phyloP scores from a whole-genome alignment of 768 basidiomycete genomes.

The Hysterangium stoloniferum region DNA sequence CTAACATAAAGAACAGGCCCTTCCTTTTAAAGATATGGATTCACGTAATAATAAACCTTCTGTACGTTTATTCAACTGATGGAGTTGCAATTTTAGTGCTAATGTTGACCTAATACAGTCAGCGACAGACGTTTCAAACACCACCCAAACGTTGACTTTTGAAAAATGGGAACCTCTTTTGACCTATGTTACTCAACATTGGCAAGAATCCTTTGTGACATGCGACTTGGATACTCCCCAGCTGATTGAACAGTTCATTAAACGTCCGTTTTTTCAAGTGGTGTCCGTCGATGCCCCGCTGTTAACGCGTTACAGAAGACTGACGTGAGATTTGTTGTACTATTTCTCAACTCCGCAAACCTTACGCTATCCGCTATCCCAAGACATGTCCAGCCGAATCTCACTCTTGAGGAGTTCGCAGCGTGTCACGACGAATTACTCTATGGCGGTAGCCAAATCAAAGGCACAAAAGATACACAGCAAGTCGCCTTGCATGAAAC shows the following conservation, averaged over 20 bases:
- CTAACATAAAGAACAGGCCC: constrained; percentile 1
- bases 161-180: constrained; percentile 37
- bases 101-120: neutral
- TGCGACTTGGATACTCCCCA: constrained; percentile 50
- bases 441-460: constrained; percentile 39
- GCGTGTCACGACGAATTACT: constrained; percentile 57
- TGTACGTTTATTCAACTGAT: constrained; percentile 13
- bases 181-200: constrained; percentile 69
- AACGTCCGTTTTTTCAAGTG: constrained; percentile 86
- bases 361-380: neutral
- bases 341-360: neutral
- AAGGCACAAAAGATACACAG: neutral
- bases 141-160: constrained; percentile 15
- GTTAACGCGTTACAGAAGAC: constrained; percentile 27
- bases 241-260: constrained; percentile 62
- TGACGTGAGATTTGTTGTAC: constrained; percentile 16
- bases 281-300: constrained; percentile 68
- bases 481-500: constrained; percentile 16
- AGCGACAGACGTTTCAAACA: neutral
- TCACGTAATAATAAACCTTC: neutral
- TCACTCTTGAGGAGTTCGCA: constrained; percentile 65
- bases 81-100: neutral
- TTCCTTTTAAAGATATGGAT: constrained; percentile 31
- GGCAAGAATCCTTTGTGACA: constrained; percentile 78
- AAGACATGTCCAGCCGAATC: neutral